Percentiles rank a stretch among this genome's conserved stretches.
These are phyloP conservation scores for Colletotrichum gigasporum DNA, from an alignment of 2,329 filamentous ascomycete genomes.

Conservation along the genomic window DNA sequence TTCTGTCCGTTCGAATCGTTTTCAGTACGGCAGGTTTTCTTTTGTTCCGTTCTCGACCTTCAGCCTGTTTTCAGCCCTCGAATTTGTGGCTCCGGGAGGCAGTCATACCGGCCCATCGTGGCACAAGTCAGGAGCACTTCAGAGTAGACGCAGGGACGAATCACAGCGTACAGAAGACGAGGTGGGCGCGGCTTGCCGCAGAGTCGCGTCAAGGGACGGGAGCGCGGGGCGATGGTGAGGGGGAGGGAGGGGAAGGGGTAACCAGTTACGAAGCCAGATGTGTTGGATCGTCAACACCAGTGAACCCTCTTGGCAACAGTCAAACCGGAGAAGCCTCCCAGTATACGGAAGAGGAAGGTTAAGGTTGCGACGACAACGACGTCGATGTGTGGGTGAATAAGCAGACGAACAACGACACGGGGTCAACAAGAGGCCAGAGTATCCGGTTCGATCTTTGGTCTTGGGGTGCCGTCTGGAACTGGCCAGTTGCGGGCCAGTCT, in stretches of 20 bases:
- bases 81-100: background rate
- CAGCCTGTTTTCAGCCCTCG: conserved; percentile 9
- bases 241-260: background rate
- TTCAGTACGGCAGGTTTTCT: background rate
- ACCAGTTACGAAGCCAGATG: conserved; percentile 14
- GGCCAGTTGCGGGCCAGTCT: conserved; percentile 22
- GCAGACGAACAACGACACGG: background rate
- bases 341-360: background rate
- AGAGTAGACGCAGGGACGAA: conserved; percentile 2
- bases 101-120: conserved; percentile 11
- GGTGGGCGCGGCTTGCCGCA: conserved; percentile 21
- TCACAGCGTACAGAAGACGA: conserved; percentile 16
- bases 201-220: conserved; percentile 13
- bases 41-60: background rate
- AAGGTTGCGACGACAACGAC: conserved; percentile 9
- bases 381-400: background rate
- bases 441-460: conserved; percentile 10
- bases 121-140: background rate
- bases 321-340: background rate
- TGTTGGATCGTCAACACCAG: conserved; percentile 16
- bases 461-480: conserved; percentile 13
- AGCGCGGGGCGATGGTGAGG: conserved; percentile 3
- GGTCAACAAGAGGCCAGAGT: background rate
- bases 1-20: background rate
- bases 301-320: conserved; percentile 19